Percentiles rank a stretch among this genome's conserved stretches.
Evolutionary conservation across 2,329 filamentous ascomycete genomes (phyloP).

Genomic region (Ceratocystis huliohia): DNA sequence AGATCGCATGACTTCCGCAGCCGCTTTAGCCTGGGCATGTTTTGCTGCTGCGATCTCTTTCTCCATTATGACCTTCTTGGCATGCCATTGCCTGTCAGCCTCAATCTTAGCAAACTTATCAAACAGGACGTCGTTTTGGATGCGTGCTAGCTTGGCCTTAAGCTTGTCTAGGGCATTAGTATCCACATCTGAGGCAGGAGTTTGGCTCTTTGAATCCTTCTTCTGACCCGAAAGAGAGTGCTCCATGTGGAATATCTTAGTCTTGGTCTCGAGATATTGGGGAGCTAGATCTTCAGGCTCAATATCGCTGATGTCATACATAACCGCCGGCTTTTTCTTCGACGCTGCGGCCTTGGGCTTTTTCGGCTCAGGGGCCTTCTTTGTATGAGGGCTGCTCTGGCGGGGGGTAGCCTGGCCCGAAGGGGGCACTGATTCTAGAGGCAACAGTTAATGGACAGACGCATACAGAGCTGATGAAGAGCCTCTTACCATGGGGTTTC

Average conservation of each 20-base stretch:
- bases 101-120: slow-evolving; percentile 40
- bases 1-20: background rate
- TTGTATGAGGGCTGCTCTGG: slow-evolving; percentile 13
- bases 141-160: slow-evolving; percentile 58
- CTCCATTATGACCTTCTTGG: slow-evolving; percentile 45
- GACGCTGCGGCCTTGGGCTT: background rate
- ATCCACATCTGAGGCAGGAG: slow-evolving; percentile 25
- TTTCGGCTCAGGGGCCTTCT: slow-evolving; percentile 11
- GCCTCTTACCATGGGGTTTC: slow-evolving; percentile 30
- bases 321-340: slow-evolving; percentile 29
- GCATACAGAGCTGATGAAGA: background rate
- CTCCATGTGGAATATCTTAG: slow-evolving; percentile 50
- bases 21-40: slow-evolving; percentile 29
- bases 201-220: slow-evolving; percentile 26
- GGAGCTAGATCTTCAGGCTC: slow-evolving; percentile 64
- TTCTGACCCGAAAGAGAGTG: slow-evolving; percentile 34
- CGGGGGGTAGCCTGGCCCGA: slow-evolving; percentile 8
- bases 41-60: slow-evolving; percentile 45
- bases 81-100: slow-evolving; percentile 54
- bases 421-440: slow-evolving; percentile 1
- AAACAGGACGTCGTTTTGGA: slow-evolving; percentile 68
- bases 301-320: slow-evolving; percentile 51
- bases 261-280: slow-evolving; percentile 63
- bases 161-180: slow-evolving; percentile 49
- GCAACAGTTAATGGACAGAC: background rate